A percentile compares a stretch with the other conserved stretches of the same genome.
Evolutionary conservation across 1,139 yeast genomes (phyloP).

Genomic region (Citeromyces hawaiiensis): DNA sequence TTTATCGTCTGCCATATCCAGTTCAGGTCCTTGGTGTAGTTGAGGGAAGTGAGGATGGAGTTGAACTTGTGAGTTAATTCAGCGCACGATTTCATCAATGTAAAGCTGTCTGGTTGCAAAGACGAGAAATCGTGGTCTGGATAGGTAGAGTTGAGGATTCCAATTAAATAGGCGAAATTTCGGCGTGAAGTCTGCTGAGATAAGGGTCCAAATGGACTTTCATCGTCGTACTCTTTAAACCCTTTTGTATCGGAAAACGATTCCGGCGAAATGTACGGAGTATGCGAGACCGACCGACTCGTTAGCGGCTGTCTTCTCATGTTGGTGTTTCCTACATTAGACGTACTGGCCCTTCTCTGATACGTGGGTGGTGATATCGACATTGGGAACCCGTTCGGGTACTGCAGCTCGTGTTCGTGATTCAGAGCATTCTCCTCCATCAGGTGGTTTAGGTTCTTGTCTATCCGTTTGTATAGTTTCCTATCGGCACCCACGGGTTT

Average conservation of each 20-base stretch:
- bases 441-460: conserved; percentile 60
- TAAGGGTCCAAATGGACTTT: conserved; percentile 90
- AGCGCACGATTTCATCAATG: conserved; percentile 31
- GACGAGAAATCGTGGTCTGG: conserved; percentile 93
- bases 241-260: conserved; percentile 2
- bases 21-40: conserved; percentile 36
- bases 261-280: conserved; percentile 3
- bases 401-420: conserved; percentile 1
- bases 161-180: conserved; percentile 82
- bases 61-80: conserved; percentile 64
- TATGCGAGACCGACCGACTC: background rate
- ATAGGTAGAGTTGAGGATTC: conserved; percentile 80
- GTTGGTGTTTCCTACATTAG: conserved; percentile 1
- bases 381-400: background rate
- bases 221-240: conserved; percentile 17
- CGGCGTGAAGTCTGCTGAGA: conserved; percentile 73
- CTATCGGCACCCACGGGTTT: conserved; percentile 86
- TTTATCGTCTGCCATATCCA: conserved; percentile 89
- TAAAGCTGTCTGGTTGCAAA: conserved; percentile 78
- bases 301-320: conserved; percentile 1
- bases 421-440: conserved; percentile 40
- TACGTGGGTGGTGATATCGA: conserved; percentile 2
- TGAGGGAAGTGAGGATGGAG: conserved; percentile 67
- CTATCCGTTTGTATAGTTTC: conserved; percentile 78
- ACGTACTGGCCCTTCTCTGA: conserved; percentile 2